Conservation (phyloP, 208 protist species). For the Trichomonas tenax region DNA sequence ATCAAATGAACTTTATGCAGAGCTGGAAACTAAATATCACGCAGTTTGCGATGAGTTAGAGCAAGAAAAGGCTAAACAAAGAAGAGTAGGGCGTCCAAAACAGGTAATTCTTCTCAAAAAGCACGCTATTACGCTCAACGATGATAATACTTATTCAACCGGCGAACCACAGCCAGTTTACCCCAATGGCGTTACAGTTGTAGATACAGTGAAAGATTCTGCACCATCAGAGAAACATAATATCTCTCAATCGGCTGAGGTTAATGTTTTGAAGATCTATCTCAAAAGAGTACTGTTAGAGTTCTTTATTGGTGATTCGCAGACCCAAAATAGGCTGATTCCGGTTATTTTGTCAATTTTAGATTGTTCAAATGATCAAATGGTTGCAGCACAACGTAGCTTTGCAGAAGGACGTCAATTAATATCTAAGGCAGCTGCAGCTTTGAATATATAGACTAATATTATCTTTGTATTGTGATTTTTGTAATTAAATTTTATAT, state of each 20-base stretch:
- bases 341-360: neutral
- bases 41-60: neutral
- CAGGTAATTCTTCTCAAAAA: neutral
- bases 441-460: neutral
- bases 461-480: neutral
- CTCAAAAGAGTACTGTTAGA: conserved; percentile 5
- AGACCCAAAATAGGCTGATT: neutral
- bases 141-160: neutral
- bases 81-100: neutral
- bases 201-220: neutral
- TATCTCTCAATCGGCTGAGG: neutral
- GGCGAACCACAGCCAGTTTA: neutral
- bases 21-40: conserved; percentile 4
- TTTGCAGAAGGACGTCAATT: neutral
- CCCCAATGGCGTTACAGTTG: neutral
- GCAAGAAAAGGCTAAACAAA: neutral
- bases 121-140: neutral
- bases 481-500: neutral
- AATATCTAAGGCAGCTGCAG: neutral
- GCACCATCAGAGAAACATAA: neutral
- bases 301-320: neutral
- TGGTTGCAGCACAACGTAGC: neutral
- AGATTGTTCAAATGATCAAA: neutral
- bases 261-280: neutral
- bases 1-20: neutral